Evolutionary conservation across 805 yeast species (phyloP).

Genomic region (Candida suzukii): DNA sequence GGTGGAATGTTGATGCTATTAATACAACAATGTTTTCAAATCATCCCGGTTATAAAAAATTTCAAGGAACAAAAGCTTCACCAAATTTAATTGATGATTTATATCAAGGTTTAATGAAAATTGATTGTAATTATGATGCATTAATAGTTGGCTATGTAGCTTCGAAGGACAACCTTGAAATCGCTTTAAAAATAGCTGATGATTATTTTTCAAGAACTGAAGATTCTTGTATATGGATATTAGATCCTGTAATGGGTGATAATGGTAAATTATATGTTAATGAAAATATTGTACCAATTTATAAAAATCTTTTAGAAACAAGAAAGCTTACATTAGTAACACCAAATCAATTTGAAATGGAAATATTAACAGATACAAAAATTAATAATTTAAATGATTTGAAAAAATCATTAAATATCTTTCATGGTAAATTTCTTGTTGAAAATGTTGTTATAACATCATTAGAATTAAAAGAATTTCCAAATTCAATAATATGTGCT

Average conservation of each 20-base stretch:
- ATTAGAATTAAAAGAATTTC: constrained; percentile 25
- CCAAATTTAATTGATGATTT: constrained; percentile 41
- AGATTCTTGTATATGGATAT: constrained; percentile 43
- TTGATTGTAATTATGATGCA: constrained; percentile 50
- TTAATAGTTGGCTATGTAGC: constrained; percentile 80
- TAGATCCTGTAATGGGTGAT: constrained; percentile 94
- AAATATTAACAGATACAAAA: constrained; percentile 40
- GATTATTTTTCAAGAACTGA: constrained; percentile 21
- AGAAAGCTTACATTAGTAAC: constrained; percentile 47
- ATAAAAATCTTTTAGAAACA: constrained; percentile 36
- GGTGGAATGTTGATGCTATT: constrained; percentile 90
- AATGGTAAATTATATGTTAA: constrained; percentile 76
- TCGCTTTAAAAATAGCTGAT: constrained; percentile 37
- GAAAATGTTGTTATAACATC: constrained; percentile 55
- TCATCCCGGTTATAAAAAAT: constrained; percentile 81
- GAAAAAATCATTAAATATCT: constrained; percentile 29
- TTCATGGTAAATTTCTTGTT: constrained; percentile 38
- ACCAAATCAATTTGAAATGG: constrained; percentile 75
- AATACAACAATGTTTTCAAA: constrained; percentile 87
- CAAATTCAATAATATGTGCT: constrained; percentile 27
- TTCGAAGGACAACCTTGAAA: constrained; percentile 43
- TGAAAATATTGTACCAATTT: constrained; percentile 44
- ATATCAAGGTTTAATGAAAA: constrained; percentile 46
- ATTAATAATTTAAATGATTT: constrained; percentile 33
- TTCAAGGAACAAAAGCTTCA: constrained; percentile 49